Evolutionary conservation across 352 stramenopile genomes (phyloP).

Genomic region (Phytopythium litorale): DNA sequence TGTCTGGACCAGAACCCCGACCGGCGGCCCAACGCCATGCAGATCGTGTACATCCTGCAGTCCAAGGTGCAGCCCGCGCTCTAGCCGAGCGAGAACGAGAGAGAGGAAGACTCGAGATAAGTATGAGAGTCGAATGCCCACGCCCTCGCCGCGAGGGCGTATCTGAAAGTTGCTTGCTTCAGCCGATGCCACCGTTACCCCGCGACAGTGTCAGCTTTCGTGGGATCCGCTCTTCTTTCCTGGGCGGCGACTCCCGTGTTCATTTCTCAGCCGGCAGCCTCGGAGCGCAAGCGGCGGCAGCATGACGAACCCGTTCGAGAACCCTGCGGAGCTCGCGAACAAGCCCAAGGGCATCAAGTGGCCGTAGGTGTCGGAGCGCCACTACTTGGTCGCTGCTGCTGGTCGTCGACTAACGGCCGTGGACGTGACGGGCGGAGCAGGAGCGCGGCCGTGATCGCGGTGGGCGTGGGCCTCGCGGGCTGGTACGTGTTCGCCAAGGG

Average conservation of each 20-base stretch:
- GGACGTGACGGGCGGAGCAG: background rate
- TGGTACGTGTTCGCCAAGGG: constrained; percentile 1
- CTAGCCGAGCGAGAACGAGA: background rate
- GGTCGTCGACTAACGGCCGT: background rate
- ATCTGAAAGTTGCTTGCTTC: too few relatives aligned
- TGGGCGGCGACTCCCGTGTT: background rate
- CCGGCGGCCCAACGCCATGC: constrained; percentile 14
- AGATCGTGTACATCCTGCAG: constrained; percentile 12
- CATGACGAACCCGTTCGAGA: background rate
- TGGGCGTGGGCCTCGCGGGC: background rate
- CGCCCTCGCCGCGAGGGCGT: too few relatives aligned
- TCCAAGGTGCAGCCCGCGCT: constrained; percentile 8
- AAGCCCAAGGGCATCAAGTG: constrained; percentile 3
- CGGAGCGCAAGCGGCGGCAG: background rate
- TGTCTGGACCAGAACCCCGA: constrained; percentile 15
- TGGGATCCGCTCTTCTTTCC: background rate
- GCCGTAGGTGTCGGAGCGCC: background rate
- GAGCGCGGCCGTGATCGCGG: background rate
- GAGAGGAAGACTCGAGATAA: too few relatives aligned
- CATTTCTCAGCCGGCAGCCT: background rate
- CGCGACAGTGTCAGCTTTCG: background rate
- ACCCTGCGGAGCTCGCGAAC: background rate
- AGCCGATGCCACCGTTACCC: too few relatives aligned
- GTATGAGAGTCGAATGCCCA: too few relatives aligned
- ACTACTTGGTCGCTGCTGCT: background rate